Evolutionary conservation across 768 basidiomycete genomes (phyloP), one percentile per base, ranked within the genome.

Genomic region (Sarcodon sp.): DNA sequence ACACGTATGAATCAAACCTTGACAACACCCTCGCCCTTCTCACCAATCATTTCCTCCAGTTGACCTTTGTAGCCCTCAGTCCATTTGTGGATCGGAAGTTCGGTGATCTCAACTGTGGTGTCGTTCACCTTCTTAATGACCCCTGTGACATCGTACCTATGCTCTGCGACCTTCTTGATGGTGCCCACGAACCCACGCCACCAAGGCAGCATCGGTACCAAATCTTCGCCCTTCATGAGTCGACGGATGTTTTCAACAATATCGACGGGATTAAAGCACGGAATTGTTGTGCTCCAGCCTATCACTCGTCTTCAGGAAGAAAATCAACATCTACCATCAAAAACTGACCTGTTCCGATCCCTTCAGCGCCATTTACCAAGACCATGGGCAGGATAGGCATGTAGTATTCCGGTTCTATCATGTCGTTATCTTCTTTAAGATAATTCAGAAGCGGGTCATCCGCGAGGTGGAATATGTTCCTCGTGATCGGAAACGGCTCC

Each of bases 231-330:
- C 2, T 73, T 71, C 87, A 98, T 93, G 54, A 92, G 66, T 6
- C 87, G 73, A 11, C 87, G 81, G 33, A 99, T 65, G 61, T 98
- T 98, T 16, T 71, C 73, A 11, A 97, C 86, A 48, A 99, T 85
- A 48, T 98, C 94, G 11, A 64, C 65, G 0, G 96, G 96, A 59
- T 98, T 97, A 70, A 81, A 98, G 57, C 83, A 84, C 2, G 96
- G 96, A 46, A 99, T 70, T 37, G 65, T 79, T 1, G 96, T 97
- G 59, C 90, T 93, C 94, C 96, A 99, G 54, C 94, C 91, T 90
- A 50, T 18, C 32, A 35, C 18, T 7, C 18, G 16, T 10, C 7
- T 33, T 54, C 11, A 52, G 35, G 7, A 21, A 33, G 27, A 21
- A 9, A 12, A 15, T 5, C 10, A 5, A 21, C 21, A 49, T 10